Evolutionary conservation across 345 rosid species (phyloP).

Genomic region (Turritis glabra): DNA sequence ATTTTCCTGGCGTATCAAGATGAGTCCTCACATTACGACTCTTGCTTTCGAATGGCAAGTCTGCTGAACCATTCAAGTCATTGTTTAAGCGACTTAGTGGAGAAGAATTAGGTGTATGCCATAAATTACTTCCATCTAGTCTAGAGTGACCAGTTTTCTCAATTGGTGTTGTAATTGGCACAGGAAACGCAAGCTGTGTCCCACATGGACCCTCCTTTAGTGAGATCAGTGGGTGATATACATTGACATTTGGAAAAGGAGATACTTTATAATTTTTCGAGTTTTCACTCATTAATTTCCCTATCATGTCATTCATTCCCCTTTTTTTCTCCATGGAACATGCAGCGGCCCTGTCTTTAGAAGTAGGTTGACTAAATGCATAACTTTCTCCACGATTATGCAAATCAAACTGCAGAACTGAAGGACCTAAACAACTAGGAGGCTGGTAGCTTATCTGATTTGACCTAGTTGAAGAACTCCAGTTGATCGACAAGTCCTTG

Average conservation of each 20-base stretch:
- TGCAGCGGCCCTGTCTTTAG: slow-evolving; percentile 49
- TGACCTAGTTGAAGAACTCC: slow-evolving; percentile 71
- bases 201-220: slow-evolving; percentile 59
- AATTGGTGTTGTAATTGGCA: slow-evolving; percentile 46
- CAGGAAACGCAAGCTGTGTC: slow-evolving; percentile 48
- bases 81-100: slow-evolving; percentile 51
- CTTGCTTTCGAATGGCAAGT: slow-evolving; percentile 50
- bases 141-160: slow-evolving; percentile 64
- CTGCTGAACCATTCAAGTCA: slow-evolving; percentile 54
- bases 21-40: slow-evolving; percentile 60
- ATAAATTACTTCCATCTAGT: slow-evolving; percentile 47
- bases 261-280: slow-evolving; percentile 53
- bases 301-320: slow-evolving; percentile 60
- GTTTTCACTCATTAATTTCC: slow-evolving; percentile 58
- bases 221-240: slow-evolving; percentile 46
- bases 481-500: slow-evolving; percentile 54
- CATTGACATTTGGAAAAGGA: slow-evolving; percentile 47
- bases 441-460: slow-evolving; percentile 86
- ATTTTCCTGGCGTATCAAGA: slow-evolving; percentile 64
- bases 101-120: slow-evolving; percentile 46
- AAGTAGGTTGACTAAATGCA: slow-evolving; percentile 55
- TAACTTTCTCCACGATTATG: slow-evolving; percentile 44
- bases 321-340: slow-evolving; percentile 50
- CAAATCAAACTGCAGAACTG: slow-evolving; percentile 57
- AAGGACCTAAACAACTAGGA: slow-evolving; percentile 59